phyloP scores from a whole-genome alignment of 1,284 basidiomycete genomes.

The Gomphus sp. region DNA sequence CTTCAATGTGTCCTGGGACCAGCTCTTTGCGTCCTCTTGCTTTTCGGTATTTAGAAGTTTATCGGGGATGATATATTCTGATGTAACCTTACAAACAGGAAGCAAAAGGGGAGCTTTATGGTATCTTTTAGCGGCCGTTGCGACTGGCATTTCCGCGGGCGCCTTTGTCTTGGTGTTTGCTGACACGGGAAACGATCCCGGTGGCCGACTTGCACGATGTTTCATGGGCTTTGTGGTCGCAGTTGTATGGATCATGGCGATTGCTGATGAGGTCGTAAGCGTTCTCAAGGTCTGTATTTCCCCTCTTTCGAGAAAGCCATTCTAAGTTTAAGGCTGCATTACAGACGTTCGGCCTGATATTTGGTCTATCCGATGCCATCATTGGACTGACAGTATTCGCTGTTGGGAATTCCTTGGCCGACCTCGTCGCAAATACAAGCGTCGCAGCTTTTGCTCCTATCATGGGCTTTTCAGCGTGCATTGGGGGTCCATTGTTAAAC shows the following conservation, averaged over 20 bases:
- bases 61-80: not conserved
- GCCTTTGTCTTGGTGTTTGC: conserved; percentile 54
- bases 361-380: conserved; percentile 95
- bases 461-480: conserved; percentile 92
- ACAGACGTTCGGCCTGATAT: conserved; percentile 85
- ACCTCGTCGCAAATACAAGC: conserved; percentile 94
- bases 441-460: conserved; percentile 80
- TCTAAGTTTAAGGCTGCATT: conserved; percentile 10
- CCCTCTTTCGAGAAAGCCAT: not conserved
- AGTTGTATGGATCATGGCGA: conserved; percentile 92
- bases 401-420: conserved; percentile 91
- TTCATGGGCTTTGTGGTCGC: conserved; percentile 84
- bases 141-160: conserved; percentile 47
- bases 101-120: conserved; percentile 43
- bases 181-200: conserved; percentile 47
- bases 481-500: conserved; percentile 94
- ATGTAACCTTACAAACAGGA: conserved; percentile 28
- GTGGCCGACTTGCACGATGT: conserved; percentile 66
- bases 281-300: conserved; percentile 60
- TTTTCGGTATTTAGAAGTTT: conserved; percentile 52
- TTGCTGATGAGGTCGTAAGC: conserved; percentile 88
- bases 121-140: conserved; percentile 45
- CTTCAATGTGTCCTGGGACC: conserved; percentile 76
- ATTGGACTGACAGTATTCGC: conserved; percentile 96
- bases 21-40: conserved; percentile 60